phyloP scores from a whole-genome alignment of 1,139 yeast genomes.

The Suhomyces coccinellae region DNA sequence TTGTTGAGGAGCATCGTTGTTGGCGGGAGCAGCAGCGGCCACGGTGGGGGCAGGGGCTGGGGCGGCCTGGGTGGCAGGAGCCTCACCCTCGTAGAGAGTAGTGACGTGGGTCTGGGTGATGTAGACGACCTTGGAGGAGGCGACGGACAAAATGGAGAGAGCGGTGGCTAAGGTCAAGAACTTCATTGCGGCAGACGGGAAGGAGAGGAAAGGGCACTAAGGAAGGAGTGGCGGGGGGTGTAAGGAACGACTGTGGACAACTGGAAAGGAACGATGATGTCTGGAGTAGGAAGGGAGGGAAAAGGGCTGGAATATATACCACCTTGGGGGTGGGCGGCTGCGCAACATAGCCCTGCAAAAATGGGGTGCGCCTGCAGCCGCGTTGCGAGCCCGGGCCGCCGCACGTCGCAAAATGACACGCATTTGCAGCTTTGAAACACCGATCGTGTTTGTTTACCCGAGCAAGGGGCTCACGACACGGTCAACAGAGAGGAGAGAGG shows the following conservation, averaged over 20 bases:
- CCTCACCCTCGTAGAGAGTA: slow-evolving; percentile 21
- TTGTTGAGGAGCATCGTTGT: not conserved
- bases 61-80: slow-evolving; percentile 2
- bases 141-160: slow-evolving; percentile 18
- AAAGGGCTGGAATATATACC: not conserved
- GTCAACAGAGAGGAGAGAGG: not conserved
- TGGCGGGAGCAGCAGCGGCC: slow-evolving; percentile 6
- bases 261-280: slow-evolving; percentile 8
- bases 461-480: not conserved
- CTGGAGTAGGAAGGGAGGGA: not conserved
- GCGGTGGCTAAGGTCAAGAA: slow-evolving; percentile 20
- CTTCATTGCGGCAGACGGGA: slow-evolving; percentile 17
- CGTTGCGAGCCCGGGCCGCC: no score
- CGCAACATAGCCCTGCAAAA: slow-evolving; percentile 1
- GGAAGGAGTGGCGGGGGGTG: slow-evolving; percentile 1
- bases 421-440: slow-evolving; percentile 1
- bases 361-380: not conserved
- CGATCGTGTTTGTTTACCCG: slow-evolving; percentile 1
- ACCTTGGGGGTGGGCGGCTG: not conserved
- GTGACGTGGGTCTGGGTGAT: slow-evolving; percentile 28
- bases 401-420: not conserved
- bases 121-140: slow-evolving; percentile 23
- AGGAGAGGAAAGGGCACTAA: slow-evolving; percentile 1
- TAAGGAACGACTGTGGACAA: slow-evolving; percentile 5
- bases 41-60: slow-evolving; percentile 5